These are phyloP conservation scores for Podila clonocystis DNA, from an alignment of 192 early-diverging fungal species.

Conservation along the genomic window DNA sequence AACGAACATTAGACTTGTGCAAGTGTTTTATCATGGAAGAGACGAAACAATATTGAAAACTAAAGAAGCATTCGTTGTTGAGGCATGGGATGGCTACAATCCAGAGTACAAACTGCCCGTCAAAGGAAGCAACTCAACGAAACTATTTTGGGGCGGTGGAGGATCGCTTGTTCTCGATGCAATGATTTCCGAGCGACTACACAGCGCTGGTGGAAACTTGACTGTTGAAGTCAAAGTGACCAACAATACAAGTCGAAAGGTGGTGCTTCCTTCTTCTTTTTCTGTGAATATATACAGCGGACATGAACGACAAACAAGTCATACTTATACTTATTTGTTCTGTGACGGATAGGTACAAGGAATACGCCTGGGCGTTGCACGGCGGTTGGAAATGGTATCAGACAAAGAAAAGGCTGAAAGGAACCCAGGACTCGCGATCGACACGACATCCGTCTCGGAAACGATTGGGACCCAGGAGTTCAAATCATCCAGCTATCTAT, in stretches of 20 bases:
- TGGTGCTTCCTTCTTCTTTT: slow-evolving; percentile 19
- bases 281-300: background rate
- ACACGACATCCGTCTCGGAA: slow-evolving; percentile 54
- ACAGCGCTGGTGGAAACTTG: slow-evolving; percentile 54
- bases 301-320: background rate
- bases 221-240: slow-evolving; percentile 55
- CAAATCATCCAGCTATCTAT: slow-evolving; percentile 65
- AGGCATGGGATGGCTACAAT: slow-evolving; percentile 57
- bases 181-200: slow-evolving; percentile 42
- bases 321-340: too few species aligned
- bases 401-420: slow-evolving; percentile 54
- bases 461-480: slow-evolving; percentile 53
- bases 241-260: slow-evolving; percentile 61
- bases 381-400: slow-evolving; percentile 59
- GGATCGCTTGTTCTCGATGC: slow-evolving; percentile 50
- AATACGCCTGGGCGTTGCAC: slow-evolving; percentile 56
- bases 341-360: slow-evolving; percentile 59
- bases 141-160: slow-evolving; percentile 54
- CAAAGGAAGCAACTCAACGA: slow-evolving; percentile 45
- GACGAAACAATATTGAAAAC: slow-evolving; percentile 64
- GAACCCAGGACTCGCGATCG: slow-evolving; percentile 55
- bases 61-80: slow-evolving; percentile 70
- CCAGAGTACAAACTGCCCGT: slow-evolving; percentile 50
- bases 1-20: slow-evolving; percentile 53
- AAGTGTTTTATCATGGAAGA: slow-evolving; percentile 62